Conservation (phyloP, 345 rosid genomes). For the Gynandropsis gynandra region DNA sequence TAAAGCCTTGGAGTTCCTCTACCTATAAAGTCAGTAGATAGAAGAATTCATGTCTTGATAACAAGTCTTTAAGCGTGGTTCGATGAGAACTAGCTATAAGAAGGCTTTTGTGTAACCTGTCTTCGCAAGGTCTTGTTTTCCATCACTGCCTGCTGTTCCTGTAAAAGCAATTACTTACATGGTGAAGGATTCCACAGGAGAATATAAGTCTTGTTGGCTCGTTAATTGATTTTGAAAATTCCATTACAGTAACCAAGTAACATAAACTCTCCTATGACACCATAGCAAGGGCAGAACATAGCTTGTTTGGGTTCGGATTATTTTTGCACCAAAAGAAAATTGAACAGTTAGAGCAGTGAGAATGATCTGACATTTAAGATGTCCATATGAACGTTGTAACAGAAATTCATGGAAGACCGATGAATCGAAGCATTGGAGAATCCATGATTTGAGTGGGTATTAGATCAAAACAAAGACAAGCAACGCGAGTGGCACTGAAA, state of each 20-base stretch:
- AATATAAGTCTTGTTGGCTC: not conserved
- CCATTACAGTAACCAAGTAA: too few relatives aligned
- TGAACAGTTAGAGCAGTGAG: too few relatives aligned
- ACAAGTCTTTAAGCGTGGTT: not conserved
- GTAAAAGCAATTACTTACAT: slow-evolving; percentile 18
- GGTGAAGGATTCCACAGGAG: not conserved
- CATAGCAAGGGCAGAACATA: too few relatives aligned
- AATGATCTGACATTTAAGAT: too few relatives aligned
- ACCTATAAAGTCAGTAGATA: slow-evolving; percentile 33
- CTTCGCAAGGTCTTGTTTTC: slow-evolving; percentile 87
- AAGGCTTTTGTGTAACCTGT: slow-evolving; percentile 45
- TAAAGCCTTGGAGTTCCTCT: slow-evolving; percentile 68
- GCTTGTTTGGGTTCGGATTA: too few relatives aligned
- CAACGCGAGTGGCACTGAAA: not conserved
- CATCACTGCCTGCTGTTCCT: slow-evolving; percentile 74
- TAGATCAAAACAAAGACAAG: slow-evolving; percentile 9
- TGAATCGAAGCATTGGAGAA: too few relatives aligned
- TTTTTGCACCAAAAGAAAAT: too few relatives aligned
- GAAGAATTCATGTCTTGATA: not conserved
- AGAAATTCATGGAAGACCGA: too few relatives aligned
- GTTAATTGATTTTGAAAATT: too few relatives aligned
- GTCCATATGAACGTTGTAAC: too few relatives aligned
- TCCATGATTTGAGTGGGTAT: not conserved
- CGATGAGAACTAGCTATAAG: not conserved
- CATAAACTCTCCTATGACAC: too few relatives aligned